Base-by-base conservation (phyloP, 2,329 filamentous ascomycete species). In the Claviceps digitariae region DNA sequence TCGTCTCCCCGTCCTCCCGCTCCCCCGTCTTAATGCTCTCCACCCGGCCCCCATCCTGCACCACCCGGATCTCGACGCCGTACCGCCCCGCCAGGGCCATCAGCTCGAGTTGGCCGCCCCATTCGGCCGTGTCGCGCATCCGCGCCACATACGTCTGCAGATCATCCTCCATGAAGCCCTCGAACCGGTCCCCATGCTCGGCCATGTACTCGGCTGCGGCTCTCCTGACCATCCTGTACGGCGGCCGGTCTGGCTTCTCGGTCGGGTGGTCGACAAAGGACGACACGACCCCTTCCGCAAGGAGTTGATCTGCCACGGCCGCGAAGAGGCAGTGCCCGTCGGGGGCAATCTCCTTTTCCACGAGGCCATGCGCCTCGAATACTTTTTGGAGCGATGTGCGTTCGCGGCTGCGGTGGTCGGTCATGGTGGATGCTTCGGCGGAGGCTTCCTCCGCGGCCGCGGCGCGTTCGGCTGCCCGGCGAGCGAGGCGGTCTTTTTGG, bases 241-340 rank as follows among this genome's bases (percentile, higher is more conserved):
- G 70, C 50, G 60, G 70, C 2, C 34, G 27, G 3, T 17, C 27
- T 1, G 27, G 17, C 29, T 17, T 44, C 59, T 60, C 56, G 62
- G 69, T 12, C 2, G 6, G 5, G 2, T 15, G 44, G 1, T 23
- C 40, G n/a, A 20, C 53, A 13, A 51, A 45, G 27, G 55, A 40
- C 20, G 41, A 12, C 13, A 44, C 41, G 8, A 57, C 41, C 10
- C 21, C 50, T 1, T 38, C 43, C 17, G 43, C 48, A 4, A 38
- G 25, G 6, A 57, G 53, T 36, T 57, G 55, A 31, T 57, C 55
- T 47, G 55, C 55, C 36, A 55, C 55, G 0, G 93, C 90, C 17
- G 89, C 86, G 70, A 97, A 98, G 17, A 98, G 73, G 65, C 93
- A 98, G 70, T 98, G 93, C 0, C 93, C 93, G 68, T 98, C 91